Base-by-base conservation (phyloP, 2,329 filamentous ascomycete species). In the Aspergillus sp. region DNA sequence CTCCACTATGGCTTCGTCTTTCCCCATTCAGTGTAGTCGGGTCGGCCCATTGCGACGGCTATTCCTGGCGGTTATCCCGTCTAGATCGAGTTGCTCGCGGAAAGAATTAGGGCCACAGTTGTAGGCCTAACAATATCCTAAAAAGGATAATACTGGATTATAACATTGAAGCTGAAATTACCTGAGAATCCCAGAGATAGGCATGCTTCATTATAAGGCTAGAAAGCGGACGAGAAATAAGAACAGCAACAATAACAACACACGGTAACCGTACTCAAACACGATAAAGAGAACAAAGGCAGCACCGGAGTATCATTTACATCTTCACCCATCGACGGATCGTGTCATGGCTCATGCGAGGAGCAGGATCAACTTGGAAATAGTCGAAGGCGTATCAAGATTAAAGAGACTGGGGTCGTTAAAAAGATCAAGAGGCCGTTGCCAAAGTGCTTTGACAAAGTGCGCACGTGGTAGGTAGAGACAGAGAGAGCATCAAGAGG, bases 291-390 rank as follows among this genome's bases (percentile, higher is more conserved):
- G 19, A 19, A 19, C 26, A 43, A 52, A 52, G 50, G 52, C 62
- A 65, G 63, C 56, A 64, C 55, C 57, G 56, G 58, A 65, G 60
- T 66, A 69, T 69, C 67, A 69, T 69, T 65, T 69, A 69, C 67
- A 69, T 65, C 59, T 64, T 65, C 61, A 56, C 57, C 36, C 57
- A 51, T 59, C 54, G 51, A 60, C 52, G 51, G 48, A 54, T 57
- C 55, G 50, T 49, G 54, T 51, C 50, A 55, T 53, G 57, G 54
- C 52, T 57, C 53, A 55, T 55, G 51, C 49, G 46, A 54, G 45
- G 45, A 54, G 53, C 52, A 52, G 10, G 51, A 57, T 55, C 53
- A 52, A 52, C 54, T 59, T 52, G 54, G 56, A 52, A 52, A 53
- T 56, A 53, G 52, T 60, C 54, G 52, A 56, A 53, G 53, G 55